These are phyloP conservation scores for Calocybe gambosa DNA, from an alignment of 1,284 basidiomycete species.

Conservation along the genomic window DNA sequence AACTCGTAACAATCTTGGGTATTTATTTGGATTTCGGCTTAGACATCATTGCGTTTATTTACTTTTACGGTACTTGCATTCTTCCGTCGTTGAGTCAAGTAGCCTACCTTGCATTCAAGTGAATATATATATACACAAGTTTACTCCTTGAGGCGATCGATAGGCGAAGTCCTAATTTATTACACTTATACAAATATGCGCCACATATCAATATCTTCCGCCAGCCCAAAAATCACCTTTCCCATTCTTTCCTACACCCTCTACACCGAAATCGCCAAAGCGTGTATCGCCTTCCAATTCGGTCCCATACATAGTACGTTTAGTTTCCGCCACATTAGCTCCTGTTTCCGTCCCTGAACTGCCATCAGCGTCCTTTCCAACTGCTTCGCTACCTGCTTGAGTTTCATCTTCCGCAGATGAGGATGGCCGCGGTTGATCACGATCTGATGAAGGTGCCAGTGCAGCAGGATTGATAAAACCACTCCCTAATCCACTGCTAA, in stretches of 20 bases:
- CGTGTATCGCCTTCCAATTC: constrained; percentile 68
- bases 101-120: too few species aligned
- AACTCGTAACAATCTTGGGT: constrained; percentile 5
- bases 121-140: not conserved
- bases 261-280: constrained; percentile 76
- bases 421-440: not conserved
- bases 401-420: not conserved
- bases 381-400: constrained; percentile 13
- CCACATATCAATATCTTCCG: constrained; percentile 35
- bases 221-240: constrained; percentile 50
- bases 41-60: constrained; percentile 12
- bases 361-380: not conserved
- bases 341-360: constrained; percentile 20
- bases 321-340: constrained; percentile 27
- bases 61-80: constrained; percentile 11
- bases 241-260: constrained; percentile 50
- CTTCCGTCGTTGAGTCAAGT: constrained; percentile 19
- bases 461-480: constrained; percentile 33
- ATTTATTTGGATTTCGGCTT: constrained; percentile 12
- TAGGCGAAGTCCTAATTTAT: too few species aligned
- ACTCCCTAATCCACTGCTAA: constrained; percentile 16
- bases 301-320: constrained; percentile 75
- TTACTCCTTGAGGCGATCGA: too few species aligned
- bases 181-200: constrained; percentile 10
- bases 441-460: constrained; percentile 20